Evolutionary conservation across 1,284 basidiomycete species (phyloP).

Genomic region (Ceratobasidium sp.): DNA sequence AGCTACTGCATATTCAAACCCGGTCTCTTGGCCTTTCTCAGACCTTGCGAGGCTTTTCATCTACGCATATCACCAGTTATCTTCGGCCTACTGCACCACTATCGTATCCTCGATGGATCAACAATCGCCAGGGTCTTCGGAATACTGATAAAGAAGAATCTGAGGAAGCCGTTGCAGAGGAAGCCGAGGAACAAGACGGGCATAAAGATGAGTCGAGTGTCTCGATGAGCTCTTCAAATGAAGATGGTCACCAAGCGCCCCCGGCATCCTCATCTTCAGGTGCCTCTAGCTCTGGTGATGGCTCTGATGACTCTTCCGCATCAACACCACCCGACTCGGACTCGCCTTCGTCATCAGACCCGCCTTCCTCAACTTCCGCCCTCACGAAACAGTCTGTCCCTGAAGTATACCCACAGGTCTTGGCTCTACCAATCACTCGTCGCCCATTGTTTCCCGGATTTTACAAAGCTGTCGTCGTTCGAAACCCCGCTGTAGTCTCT

Average conservation of each 20-base stretch:
- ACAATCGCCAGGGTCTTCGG: slow-evolving; percentile 39
- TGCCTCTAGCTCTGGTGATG: slow-evolving; percentile 28
- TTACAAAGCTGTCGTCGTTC: slow-evolving; percentile 94
- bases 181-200: slow-evolving; percentile 20
- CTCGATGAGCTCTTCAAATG: slow-evolving; percentile 32
- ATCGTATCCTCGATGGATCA: slow-evolving; percentile 50
- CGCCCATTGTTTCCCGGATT: slow-evolving; percentile 97
- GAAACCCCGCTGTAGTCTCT: slow-evolving; percentile 87
- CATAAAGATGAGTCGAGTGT: slow-evolving; percentile 4
- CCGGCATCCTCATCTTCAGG: slow-evolving; percentile 42
- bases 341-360: slow-evolving; percentile 40
- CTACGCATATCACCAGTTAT: slow-evolving; percentile 11
- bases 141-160: slow-evolving; percentile 14
- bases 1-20: not conserved
- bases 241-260: slow-evolving; percentile 39
- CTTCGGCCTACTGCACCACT: slow-evolving; percentile 46
- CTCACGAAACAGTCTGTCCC: slow-evolving; percentile 84
- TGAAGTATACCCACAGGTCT: slow-evolving; percentile 89
- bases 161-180: slow-evolving; percentile 22
- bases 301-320: slow-evolving; percentile 31
- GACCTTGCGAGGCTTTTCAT: slow-evolving; percentile 19
- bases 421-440: slow-evolving; percentile 94
- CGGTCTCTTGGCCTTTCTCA: not conserved
- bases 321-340: slow-evolving; percentile 43
- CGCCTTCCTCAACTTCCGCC: slow-evolving; percentile 54